A percentile compares a stretch with the other conserved stretches of the same genome.
Evolutionary conservation across 1,139 yeast genomes (phyloP).

Genomic region (Sugiyamaella grinbergsii): DNA sequence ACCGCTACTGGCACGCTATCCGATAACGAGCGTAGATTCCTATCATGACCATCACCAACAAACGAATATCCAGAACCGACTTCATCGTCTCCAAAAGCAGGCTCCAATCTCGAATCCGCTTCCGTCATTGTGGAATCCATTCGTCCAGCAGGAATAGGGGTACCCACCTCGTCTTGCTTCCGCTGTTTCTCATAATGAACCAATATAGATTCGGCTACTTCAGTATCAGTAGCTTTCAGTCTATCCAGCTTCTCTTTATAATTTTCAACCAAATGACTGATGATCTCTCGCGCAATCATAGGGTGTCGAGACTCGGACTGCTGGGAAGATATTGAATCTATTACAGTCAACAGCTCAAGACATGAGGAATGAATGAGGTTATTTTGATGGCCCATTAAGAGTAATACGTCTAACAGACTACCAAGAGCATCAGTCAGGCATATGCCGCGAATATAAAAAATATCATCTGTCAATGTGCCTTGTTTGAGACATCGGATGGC

Average conservation of each 20-base stretch:
- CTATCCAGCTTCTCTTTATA: constrained; percentile 48
- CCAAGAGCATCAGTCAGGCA: constrained; percentile 57
- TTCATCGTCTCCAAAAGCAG: constrained; percentile 16
- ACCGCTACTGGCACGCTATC: constrained; percentile 9
- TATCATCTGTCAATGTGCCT: constrained; percentile 50
- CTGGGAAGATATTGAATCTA: constrained; percentile 42
- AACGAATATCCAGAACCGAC: constrained; percentile 12
- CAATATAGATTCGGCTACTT: constrained; percentile 21
- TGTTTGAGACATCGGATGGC: constrained; percentile 45
- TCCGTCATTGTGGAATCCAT: constrained; percentile 18
- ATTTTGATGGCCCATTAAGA: constrained; percentile 51
- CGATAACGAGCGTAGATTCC: too few relatives aligned
- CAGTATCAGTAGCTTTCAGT: constrained; percentile 38
- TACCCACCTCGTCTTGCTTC: constrained; percentile 4
- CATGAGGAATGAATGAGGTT: constrained; percentile 77
- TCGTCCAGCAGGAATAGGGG: constrained; percentile 16
- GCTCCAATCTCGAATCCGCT: constrained; percentile 15
- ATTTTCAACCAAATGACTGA: constrained; percentile 52
- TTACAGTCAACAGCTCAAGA: constrained; percentile 64
- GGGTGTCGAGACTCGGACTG: constrained; percentile 18
- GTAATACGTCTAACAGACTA: constrained; percentile 54
- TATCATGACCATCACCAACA: background rate
- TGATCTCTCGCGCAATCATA: constrained; percentile 11
- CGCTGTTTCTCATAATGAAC: constrained; percentile 17
- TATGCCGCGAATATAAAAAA: constrained; percentile 57